Base-by-base conservation (phyloP, 2,329 filamentous ascomycete species). In the Cercospora sesami region DNA sequence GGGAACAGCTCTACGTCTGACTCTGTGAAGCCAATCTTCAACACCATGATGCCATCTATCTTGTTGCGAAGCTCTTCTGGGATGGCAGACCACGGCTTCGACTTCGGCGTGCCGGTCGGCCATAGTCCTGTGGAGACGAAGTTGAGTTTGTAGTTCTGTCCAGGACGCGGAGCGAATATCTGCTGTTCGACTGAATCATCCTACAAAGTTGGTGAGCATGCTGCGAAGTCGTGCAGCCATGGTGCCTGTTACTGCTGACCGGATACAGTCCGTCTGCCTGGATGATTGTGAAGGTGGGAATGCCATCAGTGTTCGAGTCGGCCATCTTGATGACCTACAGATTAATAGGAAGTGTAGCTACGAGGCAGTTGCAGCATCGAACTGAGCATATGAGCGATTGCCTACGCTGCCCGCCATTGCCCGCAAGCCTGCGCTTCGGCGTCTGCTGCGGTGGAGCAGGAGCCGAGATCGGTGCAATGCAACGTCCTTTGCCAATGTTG, bases 261-360 rank as follows among this genome's bases (percentile, higher is more conserved):
- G 71, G 67, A 36, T 77, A 74, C 16, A 75, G 68, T 26, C 75
- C 75, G 58, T 77, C 75, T 5, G 74, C 75, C 59, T 77, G 74
- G 16, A 77, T 72, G 63, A 77, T 73, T 5, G 75, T 76, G 65
- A 73, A 75, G 5, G 71, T 75, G 4, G 72, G 69, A 60, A 79
- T 48, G 16, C 48, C 62, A 5, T 63, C 57, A 45, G 26, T 33
- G 4, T 51, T 28, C 30, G 63, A 28, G 18, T 14, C 62, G 14
- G 33, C 31, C 66, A 65, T 68, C 5, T 33, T 62, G 28, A 59
- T 16, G 21, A 16, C 26, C 14, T 42, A 8, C 3, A 7, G 6
- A n/a, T 6, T 14, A 3, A 14, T 2, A 4, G 21, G 16, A 53
- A 53, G 9, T n/a, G 48, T 28, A 53, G 2, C 16, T 16, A 53